These are phyloP conservation scores for Saraca asoca DNA, from an alignment of 331 rosid genomes.

Conservation along the genomic window DNA sequence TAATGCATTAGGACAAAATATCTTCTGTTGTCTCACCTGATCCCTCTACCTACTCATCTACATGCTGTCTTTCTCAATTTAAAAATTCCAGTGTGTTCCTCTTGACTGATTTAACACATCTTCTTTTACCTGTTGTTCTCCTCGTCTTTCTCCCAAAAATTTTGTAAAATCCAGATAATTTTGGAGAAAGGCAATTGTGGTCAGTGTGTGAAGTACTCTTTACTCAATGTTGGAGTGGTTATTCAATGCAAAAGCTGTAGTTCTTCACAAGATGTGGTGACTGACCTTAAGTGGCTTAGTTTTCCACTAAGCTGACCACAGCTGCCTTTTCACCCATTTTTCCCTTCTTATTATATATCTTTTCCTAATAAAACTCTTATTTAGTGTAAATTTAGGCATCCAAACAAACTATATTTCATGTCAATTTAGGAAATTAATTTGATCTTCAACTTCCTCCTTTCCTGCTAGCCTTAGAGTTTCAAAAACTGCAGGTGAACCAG, in stretches of 20 bases:
- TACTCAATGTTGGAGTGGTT: too few species aligned
- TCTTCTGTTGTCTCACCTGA: slow-evolving; percentile 2
- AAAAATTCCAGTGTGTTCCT: slow-evolving; percentile 1
- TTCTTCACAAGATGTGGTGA: too few species aligned
- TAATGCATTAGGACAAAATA: slow-evolving; percentile 11
- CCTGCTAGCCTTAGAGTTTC: slow-evolving; percentile 34
- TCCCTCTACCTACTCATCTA: slow-evolving; percentile 7
- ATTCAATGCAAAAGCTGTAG: too few species aligned
- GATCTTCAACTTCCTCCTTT: slow-evolving; percentile 18
- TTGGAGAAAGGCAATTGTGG: too few species aligned
- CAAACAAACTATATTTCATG: too few species aligned
- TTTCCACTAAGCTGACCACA: too few species aligned
- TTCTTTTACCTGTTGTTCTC: not conserved
- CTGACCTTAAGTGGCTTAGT: too few species aligned
- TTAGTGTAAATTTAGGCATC: too few species aligned
- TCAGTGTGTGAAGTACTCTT: too few species aligned
- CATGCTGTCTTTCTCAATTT: slow-evolving; percentile 4
- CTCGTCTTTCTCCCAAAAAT: not conserved
- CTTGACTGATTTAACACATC: slow-evolving; percentile 1
- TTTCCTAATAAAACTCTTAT: too few species aligned
- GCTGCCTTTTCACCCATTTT: too few species aligned
- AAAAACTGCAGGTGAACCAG: slow-evolving; percentile 73
- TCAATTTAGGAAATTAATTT: not conserved
- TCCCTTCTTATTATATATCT: too few species aligned
- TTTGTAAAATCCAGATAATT: not conserved